Percentiles rank a stretch among this genome's conserved stretches.
Conservation (phyloP, 1,284 basidiomycete genomes). For the Tilletia caries region DNA sequence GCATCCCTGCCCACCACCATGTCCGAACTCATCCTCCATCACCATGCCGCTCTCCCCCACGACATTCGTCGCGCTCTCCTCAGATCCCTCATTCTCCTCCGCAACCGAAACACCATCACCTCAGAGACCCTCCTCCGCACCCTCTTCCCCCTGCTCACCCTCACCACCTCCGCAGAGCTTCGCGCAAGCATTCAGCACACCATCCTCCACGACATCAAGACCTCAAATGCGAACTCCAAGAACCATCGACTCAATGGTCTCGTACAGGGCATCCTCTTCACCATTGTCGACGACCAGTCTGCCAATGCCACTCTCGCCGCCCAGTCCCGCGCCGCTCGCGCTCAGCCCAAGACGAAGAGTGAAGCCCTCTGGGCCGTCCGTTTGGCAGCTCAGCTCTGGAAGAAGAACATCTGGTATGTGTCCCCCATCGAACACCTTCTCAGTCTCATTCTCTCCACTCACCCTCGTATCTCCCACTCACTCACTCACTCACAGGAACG, state of each 20-base stretch:
- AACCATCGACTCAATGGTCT: slow-evolving; percentile 95
- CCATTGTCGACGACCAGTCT: slow-evolving; percentile 79
- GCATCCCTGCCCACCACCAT: slow-evolving; percentile 36
- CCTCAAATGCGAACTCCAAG: slow-evolving; percentile 80
- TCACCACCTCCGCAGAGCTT: slow-evolving; percentile 75
- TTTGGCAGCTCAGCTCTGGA: slow-evolving; percentile 90
- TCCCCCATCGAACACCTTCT: background rate
- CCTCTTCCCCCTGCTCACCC: slow-evolving; percentile 85
- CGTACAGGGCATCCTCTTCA: slow-evolving; percentile 92
- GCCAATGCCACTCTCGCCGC: slow-evolving; percentile 47
- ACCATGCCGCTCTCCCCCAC: slow-evolving; percentile 43
- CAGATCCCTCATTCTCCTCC: slow-evolving; percentile 65
- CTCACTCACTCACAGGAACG: slow-evolving; percentile 62
- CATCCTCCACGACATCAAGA: slow-evolving; percentile 90
- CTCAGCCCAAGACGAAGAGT: slow-evolving; percentile 60
- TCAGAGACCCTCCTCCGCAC: slow-evolving; percentile 87
- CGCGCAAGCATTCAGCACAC: slow-evolving; percentile 85
- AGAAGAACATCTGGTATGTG: slow-evolving; percentile 79
- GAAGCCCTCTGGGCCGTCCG: slow-evolving; percentile 98
- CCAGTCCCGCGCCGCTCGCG: slow-evolving; percentile 42
- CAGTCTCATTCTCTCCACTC: background rate
- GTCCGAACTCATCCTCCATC: slow-evolving; percentile 44
- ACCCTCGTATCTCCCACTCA: too few species aligned
- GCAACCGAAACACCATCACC: slow-evolving; percentile 86
- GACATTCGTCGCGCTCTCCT: slow-evolving; percentile 44